A percentile compares a stretch with the other conserved stretches of the same genome.
Conservation (phyloP, 139 green algal genomes). For the Tetradesmus obliquus region DNA sequence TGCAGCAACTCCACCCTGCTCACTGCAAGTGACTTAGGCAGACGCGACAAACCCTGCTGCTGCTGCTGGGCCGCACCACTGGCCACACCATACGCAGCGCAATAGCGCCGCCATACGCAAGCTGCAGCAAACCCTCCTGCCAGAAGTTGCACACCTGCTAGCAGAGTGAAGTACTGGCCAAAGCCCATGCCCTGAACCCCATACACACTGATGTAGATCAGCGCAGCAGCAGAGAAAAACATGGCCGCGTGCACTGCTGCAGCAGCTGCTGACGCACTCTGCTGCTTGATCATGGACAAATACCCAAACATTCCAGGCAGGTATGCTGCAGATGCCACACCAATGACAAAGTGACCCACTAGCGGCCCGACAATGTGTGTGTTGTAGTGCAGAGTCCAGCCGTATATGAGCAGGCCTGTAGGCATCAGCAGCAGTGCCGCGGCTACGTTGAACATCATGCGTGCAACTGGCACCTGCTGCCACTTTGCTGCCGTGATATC, state of each 20-base stretch:
- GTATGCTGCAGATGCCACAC: background rate
- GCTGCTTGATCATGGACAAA: slow-evolving; percentile 37
- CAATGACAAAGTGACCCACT: slow-evolving; percentile 16
- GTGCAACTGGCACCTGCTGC: background rate
- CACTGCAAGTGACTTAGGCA: background rate
- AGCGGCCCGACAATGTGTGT: slow-evolving; percentile 24
- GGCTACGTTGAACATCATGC: background rate
- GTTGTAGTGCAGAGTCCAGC: slow-evolving; percentile 3
- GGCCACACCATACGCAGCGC: background rate
- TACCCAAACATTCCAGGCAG: slow-evolving; percentile 30
- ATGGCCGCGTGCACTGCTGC: slow-evolving; percentile 19
- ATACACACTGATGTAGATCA: slow-evolving; percentile 12
- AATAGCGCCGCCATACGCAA: background rate
- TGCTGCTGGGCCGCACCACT: background rate
- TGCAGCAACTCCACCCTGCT: background rate
- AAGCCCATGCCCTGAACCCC: background rate
- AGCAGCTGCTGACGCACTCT: slow-evolving; percentile 14
- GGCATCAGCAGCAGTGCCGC: slow-evolving; percentile 13
- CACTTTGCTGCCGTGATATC: slow-evolving; percentile 17
- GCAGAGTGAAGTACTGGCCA: slow-evolving; percentile 23
- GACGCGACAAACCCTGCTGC: background rate
- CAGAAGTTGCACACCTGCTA: background rate
- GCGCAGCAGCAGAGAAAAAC: slow-evolving; percentile 23
- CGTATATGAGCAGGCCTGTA: background rate
- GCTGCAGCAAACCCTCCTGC: background rate